phyloP scores from a whole-genome alignment of 2,329 filamentous ascomycete species.

The Pseudohalonectria lignicola region DNA sequence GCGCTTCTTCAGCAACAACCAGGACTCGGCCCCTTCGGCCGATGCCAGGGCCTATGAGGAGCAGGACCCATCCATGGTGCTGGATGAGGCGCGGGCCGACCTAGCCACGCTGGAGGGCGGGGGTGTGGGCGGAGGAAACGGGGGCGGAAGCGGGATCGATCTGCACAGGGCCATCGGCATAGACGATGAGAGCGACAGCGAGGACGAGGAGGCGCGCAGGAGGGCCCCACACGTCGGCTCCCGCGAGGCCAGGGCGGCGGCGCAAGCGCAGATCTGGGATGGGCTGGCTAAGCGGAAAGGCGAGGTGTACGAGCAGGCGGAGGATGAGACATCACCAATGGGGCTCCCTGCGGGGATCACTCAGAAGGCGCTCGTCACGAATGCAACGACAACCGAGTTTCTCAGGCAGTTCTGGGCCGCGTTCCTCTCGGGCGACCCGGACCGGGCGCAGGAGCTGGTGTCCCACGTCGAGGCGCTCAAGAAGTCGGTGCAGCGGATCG shows the following conservation, averaged over 20 bases:
- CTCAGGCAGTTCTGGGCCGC: conserved; percentile 95
- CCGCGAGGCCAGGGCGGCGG: conserved; percentile 50
- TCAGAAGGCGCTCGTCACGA: conserved; percentile 55
- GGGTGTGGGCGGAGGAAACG: conserved; percentile 33
- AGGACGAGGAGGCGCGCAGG: conserved; percentile 41
- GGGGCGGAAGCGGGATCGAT: conserved; percentile 40
- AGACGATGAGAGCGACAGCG: conserved; percentile 58
- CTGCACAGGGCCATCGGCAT: conserved; percentile 57
- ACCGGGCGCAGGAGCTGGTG: conserved; percentile 68
- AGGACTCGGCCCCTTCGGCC: conserved; percentile 33
- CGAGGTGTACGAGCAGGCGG: conserved; percentile 41
- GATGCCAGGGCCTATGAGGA: conserved; percentile 47
- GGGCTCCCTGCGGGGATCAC: conserved; percentile 43
- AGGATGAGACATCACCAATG: conserved; percentile 41
- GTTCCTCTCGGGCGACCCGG: conserved; percentile 78
- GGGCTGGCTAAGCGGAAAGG: conserved; percentile 51
- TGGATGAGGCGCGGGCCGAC: conserved; percentile 53
- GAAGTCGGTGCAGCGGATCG: conserved; percentile 67
- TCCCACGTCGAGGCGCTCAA: conserved; percentile 74
- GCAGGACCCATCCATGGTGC: conserved; percentile 58
- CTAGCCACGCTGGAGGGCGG: conserved; percentile 42
- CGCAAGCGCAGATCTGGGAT: conserved; percentile 55
- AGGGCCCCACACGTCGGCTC: conserved; percentile 49
- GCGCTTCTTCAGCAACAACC: conserved; percentile 59
- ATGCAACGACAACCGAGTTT: conserved; percentile 90